Percentiles rank a stretch among this genome's conserved stretches.
These are phyloP conservation scores for Phaeosphaeriaceae sp. DNA, from an alignment of 2,329 filamentous ascomycete species.

Conservation along the genomic window DNA sequence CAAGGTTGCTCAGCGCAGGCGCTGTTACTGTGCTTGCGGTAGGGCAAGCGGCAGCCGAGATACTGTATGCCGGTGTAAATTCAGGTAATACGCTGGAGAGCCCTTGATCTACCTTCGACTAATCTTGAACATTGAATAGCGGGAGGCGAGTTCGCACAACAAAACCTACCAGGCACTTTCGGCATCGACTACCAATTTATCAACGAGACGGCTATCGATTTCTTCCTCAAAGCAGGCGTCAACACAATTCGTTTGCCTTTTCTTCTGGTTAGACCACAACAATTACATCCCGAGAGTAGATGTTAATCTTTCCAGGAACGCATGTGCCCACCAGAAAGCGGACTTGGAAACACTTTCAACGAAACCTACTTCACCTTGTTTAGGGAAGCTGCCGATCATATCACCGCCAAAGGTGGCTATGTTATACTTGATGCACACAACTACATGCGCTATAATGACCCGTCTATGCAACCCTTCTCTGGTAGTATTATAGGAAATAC, in stretches of 20 bases:
- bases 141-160: conserved; percentile 30
- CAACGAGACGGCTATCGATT: conserved; percentile 47
- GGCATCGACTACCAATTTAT: conserved; percentile 61
- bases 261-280: conserved; percentile 31
- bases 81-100: conserved; percentile 18
- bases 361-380: conserved; percentile 58
- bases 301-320: conserved; percentile 44
- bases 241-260: conserved; percentile 58
- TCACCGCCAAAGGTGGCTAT: conserved; percentile 55
- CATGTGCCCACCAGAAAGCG: conserved; percentile 56
- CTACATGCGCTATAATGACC: conserved; percentile 61
- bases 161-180: conserved; percentile 55
- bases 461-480: conserved; percentile 55
- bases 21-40: conserved; percentile 15
- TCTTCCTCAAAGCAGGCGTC: conserved; percentile 20
- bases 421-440: conserved; percentile 61
- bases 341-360: conserved; percentile 58
- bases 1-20: conserved; percentile 12
- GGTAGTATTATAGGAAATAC: conserved; percentile 59
- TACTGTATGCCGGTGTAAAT: conserved; percentile 31
- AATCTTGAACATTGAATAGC: conserved; percentile 13
- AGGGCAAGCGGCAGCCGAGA: conserved; percentile 14
- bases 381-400: conserved; percentile 58
- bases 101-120: neutral
- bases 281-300: no score